A percentile compares a stretch with the other conserved stretches of the same genome.
Evolutionary conservation across 805 yeast genomes (phyloP).

Genomic region (Starmera dryadoides): DNA sequence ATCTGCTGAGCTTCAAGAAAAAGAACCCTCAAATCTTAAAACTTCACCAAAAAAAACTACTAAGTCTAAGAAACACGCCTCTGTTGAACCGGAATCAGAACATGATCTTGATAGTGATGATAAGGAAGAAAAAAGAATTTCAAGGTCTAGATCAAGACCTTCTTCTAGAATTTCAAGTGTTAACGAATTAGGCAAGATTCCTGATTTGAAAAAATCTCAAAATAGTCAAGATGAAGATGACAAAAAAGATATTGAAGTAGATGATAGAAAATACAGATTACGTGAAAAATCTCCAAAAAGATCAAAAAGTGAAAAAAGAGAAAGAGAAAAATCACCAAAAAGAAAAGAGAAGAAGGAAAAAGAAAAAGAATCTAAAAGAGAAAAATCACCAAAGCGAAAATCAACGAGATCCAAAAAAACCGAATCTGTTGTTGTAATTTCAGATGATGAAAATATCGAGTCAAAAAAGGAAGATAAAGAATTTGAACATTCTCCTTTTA

Average conservation of each 20-base stretch:
- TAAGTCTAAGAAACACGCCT: slow-evolving; percentile 10
- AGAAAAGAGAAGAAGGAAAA: slow-evolving; percentile 3
- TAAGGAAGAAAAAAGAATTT: slow-evolving; percentile 4
- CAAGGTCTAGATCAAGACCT: slow-evolving; percentile 8
- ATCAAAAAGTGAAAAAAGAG: slow-evolving; percentile 1
- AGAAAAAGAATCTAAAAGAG: not conserved
- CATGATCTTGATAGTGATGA: slow-evolving; percentile 4
- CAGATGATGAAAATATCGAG: not conserved
- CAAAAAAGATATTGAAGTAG: slow-evolving; percentile 1
- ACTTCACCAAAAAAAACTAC: slow-evolving; percentile 13
- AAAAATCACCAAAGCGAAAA: slow-evolving; percentile 2
- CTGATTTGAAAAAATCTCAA: slow-evolving; percentile 11
- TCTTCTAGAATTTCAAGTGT: not conserved
- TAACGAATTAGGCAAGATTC: slow-evolving; percentile 6
- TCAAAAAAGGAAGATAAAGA: not conserved
- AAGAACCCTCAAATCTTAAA: slow-evolving; percentile 5
- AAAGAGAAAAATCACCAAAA: slow-evolving; percentile 8
- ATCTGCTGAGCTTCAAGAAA: not conserved
- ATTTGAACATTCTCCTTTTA: slow-evolving; percentile 5
- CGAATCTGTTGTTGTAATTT: slow-evolving; percentile 1
- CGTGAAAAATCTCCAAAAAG: slow-evolving; percentile 1
- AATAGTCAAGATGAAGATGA: slow-evolving; percentile 4
- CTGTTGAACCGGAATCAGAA: slow-evolving; percentile 10
- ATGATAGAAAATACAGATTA: not conserved
- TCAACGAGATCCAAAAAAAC: slow-evolving; percentile 1